Conservation (phyloP, 2,329 filamentous ascomycete genomes). For the Nigrospora sphaerica region DNA sequence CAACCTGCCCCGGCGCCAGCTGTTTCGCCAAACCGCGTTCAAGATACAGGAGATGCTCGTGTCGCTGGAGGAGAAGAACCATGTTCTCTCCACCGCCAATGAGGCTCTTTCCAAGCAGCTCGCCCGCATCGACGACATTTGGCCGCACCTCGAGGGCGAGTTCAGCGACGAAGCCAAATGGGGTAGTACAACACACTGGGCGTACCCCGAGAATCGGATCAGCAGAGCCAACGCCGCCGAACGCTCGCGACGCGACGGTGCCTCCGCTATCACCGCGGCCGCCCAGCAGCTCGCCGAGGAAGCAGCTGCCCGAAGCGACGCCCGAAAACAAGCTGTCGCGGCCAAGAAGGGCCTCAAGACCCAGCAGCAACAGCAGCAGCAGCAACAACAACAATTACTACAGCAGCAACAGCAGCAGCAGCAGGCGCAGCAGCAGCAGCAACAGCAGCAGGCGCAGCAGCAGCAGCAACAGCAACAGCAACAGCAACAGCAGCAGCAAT, state of each 20-base stretch:
- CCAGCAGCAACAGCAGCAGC: slow-evolving; percentile 1
- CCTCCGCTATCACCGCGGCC: slow-evolving; percentile 69
- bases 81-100: slow-evolving; percentile 88
- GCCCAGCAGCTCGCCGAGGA: slow-evolving; percentile 75
- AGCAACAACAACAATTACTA: neutral
- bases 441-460: neutral
- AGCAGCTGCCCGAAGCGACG: slow-evolving; percentile 49
- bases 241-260: slow-evolving; percentile 70
- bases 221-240: slow-evolving; percentile 60
- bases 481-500: slow-evolving; percentile 23
- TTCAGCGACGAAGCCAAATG: slow-evolving; percentile 92
- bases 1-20: slow-evolving; percentile 60
- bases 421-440: slow-evolving; percentile 53
- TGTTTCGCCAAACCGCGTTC: slow-evolving; percentile 71
- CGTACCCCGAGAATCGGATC: slow-evolving; percentile 79
- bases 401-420: slow-evolving; percentile 59
- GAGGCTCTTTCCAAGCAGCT: slow-evolving; percentile 83
- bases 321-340: slow-evolving; percentile 58
- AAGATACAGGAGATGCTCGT: slow-evolving; percentile 80
- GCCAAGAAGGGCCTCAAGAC: slow-evolving; percentile 62
- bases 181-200: slow-evolving; percentile 91
- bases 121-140: slow-evolving; percentile 76
- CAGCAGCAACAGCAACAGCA: slow-evolving; percentile 9
- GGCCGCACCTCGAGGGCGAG: slow-evolving; percentile 78
- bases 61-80: slow-evolving; percentile 94